Conservation (phyloP, 2,329 filamentous ascomycete genomes). For the Cladophialophora carrionii region DNA sequence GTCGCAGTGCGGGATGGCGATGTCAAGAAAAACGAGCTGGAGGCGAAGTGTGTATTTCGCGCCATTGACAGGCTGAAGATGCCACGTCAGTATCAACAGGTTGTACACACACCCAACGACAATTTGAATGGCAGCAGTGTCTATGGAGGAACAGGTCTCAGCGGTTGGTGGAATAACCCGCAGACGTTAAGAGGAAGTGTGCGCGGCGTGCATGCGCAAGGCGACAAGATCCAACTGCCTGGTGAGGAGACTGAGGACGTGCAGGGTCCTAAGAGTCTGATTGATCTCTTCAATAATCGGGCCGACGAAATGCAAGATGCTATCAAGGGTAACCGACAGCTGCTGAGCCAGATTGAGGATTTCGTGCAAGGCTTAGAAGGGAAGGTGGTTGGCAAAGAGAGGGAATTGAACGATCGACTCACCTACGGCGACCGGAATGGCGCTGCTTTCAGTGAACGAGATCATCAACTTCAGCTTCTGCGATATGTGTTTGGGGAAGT, state of each 20-base stretch:
- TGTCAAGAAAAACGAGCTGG: conserved; percentile 65
- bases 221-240: conserved; percentile 53
- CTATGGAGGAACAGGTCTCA: conserved; percentile 36
- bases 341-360: conserved; percentile 66
- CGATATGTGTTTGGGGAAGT: conserved; percentile 64
- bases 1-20: conserved; percentile 60
- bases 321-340: conserved; percentile 61
- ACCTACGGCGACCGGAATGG: conserved; percentile 56
- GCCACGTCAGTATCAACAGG: conserved; percentile 66
- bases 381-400: conserved; percentile 44
- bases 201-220: conserved; percentile 43
- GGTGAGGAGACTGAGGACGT: conserved; percentile 50
- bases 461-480: conserved; percentile 51
- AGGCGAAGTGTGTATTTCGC: conserved; percentile 72
- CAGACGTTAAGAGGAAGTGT: conserved; percentile 39
- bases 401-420: conserved; percentile 60
- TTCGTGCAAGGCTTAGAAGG: conserved; percentile 67
- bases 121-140: conserved; percentile 30
- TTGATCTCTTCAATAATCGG: conserved; percentile 66
- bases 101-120: conserved; percentile 41
- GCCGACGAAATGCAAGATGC: conserved; percentile 65
- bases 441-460: conserved; percentile 46
- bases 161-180: conserved; percentile 41
- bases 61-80: conserved; percentile 75
- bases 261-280: conserved; percentile 61